phyloP scores from a whole-genome alignment of 2,329 filamentous ascomycete species.

The Aureobasidium namibiae region DNA sequence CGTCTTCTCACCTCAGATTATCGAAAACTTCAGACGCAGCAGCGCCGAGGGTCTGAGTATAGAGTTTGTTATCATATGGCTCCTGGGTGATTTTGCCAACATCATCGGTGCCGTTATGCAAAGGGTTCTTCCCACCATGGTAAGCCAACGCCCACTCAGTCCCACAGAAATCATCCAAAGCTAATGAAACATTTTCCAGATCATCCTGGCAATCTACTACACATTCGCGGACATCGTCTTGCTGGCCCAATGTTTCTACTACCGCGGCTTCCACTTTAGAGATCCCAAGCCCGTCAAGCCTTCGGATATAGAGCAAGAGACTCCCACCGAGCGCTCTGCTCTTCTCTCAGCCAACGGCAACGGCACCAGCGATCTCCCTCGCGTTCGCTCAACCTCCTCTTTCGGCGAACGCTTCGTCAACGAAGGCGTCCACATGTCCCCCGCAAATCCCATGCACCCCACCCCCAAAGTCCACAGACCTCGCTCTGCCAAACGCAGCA shows the following conservation, averaged over 20 bases:
- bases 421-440: conserved; percentile 63
- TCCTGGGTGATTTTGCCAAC: conserved; percentile 92
- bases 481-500: conserved; percentile 30
- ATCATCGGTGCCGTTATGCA: conserved; percentile 88
- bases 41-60: conserved; percentile 85
- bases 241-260: conserved; percentile 87
- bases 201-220: conserved; percentile 90
- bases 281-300: conserved; percentile 49
- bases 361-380: conserved; percentile 19
- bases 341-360: conserved; percentile 27
- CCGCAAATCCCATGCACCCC: conserved; percentile 70
- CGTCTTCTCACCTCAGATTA: conserved; percentile 93
- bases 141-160: conserved; percentile 27
- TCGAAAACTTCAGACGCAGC: conserved; percentile 80
- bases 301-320: conserved; percentile 20
- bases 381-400: conserved; percentile 27
- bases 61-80: conserved; percentile 88
- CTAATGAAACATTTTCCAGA: conserved; percentile 34
- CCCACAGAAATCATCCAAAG: background rate
- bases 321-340: conserved; percentile 27
- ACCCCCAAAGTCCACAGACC: conserved; percentile 29
- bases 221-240: conserved; percentile 86
- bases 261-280: conserved; percentile 76
- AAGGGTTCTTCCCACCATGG: conserved; percentile 88
- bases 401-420: conserved; percentile 45